Evolutionary conservation across 2,329 filamentous ascomycete species (phyloP).

Genomic region (Cercospora sp.): DNA sequence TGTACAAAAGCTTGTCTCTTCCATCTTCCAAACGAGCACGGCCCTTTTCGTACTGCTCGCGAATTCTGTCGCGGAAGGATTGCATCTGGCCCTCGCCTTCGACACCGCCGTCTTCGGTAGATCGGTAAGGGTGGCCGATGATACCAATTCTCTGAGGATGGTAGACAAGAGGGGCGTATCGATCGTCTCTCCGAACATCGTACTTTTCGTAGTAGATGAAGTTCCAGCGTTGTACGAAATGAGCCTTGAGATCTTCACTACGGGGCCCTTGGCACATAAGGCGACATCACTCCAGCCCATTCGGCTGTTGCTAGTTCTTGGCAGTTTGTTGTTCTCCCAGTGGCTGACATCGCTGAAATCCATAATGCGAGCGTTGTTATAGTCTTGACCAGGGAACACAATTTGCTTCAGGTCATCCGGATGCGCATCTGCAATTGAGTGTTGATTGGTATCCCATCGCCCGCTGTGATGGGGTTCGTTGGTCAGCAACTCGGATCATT

Average conservation of each 20-base stretch:
- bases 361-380: slow-evolving; percentile 82
- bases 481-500: neutral
- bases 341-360: slow-evolving; percentile 79
- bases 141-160: slow-evolving; percentile 40
- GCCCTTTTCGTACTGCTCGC: slow-evolving; percentile 32
- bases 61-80: slow-evolving; percentile 37
- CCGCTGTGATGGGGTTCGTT: slow-evolving; percentile 61
- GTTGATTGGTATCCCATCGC: slow-evolving; percentile 80
- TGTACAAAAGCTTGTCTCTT: slow-evolving; percentile 23
- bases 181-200: slow-evolving; percentile 53
- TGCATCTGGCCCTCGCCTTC: slow-evolving; percentile 36
- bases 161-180: slow-evolving; percentile 49
- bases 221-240: slow-evolving; percentile 89
- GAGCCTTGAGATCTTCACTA: slow-evolving; percentile 72
- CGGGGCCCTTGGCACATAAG: slow-evolving; percentile 71
- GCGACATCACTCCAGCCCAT: slow-evolving; percentile 95
- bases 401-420: slow-evolving; percentile 73
- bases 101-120: slow-evolving; percentile 29
- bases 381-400: slow-evolving; percentile 87
- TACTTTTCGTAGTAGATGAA: slow-evolving; percentile 88
- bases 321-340: slow-evolving; percentile 84
- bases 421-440: slow-evolving; percentile 81
- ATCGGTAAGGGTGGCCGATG: slow-evolving; percentile 38
- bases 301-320: slow-evolving; percentile 67
- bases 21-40: slow-evolving; percentile 31